phyloP scores from a whole-genome alignment of 2,329 filamentous ascomycete species.

The Beauveria bassiana region DNA sequence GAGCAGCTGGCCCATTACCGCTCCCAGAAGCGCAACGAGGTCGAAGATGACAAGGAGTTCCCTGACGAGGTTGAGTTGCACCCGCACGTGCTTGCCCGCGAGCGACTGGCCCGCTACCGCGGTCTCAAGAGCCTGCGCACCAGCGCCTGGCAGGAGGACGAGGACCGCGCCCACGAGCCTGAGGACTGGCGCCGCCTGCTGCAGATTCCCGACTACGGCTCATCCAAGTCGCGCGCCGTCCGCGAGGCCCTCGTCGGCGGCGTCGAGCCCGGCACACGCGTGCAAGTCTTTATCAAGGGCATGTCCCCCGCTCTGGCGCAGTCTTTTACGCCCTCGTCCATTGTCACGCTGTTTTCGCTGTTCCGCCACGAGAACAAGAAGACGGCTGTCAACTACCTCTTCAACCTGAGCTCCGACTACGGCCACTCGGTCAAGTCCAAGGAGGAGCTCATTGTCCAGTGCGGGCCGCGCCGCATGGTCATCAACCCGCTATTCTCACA shows the following conservation, averaged over 20 bases:
- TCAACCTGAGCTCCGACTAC: conserved; percentile 75
- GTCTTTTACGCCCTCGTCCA: conserved; percentile 42
- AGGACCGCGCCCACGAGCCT: conserved; percentile 80
- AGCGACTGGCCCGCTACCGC: conserved; percentile 78
- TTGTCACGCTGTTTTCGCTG: conserved; percentile 74
- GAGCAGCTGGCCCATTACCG: conserved; percentile 77
- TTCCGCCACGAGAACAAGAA: conserved; percentile 93
- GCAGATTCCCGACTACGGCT: conserved; percentile 83
- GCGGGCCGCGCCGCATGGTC: conserved; percentile 76
- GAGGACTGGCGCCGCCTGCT: conserved; percentile 83
- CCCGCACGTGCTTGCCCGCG: conserved; percentile 76
- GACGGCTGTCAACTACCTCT: conserved; percentile 80
- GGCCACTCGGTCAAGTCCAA: conserved; percentile 78
- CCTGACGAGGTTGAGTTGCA: conserved; percentile 95
- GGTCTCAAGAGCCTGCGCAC: conserved; percentile 87
- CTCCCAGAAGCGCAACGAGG: conserved; percentile 68
- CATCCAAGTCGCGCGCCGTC: conserved; percentile 65
- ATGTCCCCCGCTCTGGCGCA: conserved; percentile 36
- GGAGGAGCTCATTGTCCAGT: conserved; percentile 85
- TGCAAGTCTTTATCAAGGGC: conserved; percentile 64
- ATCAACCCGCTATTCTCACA: conserved; percentile 89
- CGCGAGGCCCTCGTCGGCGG: conserved; percentile 86
- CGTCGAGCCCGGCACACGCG: conserved; percentile 73
- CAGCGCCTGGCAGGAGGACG: conserved; percentile 81
- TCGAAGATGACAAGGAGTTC: conserved; percentile 86